A percentile compares a stretch with the other conserved stretches of the same genome.
Evolutionary conservation across 139 green algal genomes (phyloP).

Genomic region (Tetradesmus obliquus): DNA sequence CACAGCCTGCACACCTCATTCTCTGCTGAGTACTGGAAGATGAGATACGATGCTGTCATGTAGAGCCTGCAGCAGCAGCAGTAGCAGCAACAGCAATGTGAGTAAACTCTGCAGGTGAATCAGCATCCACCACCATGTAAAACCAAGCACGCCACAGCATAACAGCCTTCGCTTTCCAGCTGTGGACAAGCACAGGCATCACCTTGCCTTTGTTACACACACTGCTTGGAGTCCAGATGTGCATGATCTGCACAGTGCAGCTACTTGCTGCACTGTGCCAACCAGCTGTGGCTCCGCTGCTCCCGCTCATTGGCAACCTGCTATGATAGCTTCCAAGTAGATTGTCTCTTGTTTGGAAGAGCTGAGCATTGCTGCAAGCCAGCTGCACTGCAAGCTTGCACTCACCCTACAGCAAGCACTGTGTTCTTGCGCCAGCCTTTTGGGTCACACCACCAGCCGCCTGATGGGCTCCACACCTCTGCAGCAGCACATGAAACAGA

Average conservation of each 20-base stretch:
- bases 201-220: not conserved
- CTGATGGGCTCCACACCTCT: constrained; percentile 64
- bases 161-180: no score
- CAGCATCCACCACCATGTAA: not conserved
- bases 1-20: constrained; percentile 46
- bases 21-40: constrained; percentile 46
- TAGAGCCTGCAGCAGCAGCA: constrained; percentile 34
- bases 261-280: no score
- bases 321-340: no score
- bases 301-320: no score
- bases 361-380: not conserved
- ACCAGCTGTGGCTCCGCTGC: no score
- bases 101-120: not conserved
- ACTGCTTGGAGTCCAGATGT: no score
- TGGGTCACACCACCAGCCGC: constrained; percentile 67
- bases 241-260: no score
- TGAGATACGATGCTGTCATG: constrained; percentile 46
- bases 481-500: not conserved
- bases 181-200: not conserved
- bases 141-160: not conserved
- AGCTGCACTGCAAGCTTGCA: not conserved
- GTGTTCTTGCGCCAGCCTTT: constrained; percentile 65
- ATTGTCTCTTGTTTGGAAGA: not conserved
- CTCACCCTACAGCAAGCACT: constrained; percentile 50
- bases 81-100: not conserved